Evolutionary conservation across 2,329 filamentous ascomycete genomes (phyloP).

Genomic region (Aspergillus costaricaensis): DNA sequence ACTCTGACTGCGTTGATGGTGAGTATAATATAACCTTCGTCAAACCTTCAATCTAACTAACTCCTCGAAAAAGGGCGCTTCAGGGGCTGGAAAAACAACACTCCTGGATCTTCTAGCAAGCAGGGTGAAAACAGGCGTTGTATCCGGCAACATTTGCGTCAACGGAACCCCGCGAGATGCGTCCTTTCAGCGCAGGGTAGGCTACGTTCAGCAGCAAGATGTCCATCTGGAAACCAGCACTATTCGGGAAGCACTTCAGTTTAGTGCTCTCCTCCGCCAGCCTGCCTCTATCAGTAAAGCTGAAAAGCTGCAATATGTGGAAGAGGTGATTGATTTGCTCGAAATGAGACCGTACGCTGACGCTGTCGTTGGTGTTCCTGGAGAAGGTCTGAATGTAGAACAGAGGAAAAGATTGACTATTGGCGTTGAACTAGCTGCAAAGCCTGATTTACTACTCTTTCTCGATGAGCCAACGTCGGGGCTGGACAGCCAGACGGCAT

Average conservation of each 20-base stretch:
- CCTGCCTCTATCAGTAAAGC: conserved; percentile 66
- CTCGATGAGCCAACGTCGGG: conserved; percentile 88
- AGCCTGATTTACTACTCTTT: conserved; percentile 82
- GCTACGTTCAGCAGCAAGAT: conserved; percentile 80
- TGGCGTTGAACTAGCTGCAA: conserved; percentile 88
- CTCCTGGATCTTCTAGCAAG: conserved; percentile 82
- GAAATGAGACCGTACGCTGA: conserved; percentile 89
- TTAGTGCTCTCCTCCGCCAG: conserved; percentile 82
- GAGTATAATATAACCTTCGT: background rate
- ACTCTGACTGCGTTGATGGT: conserved; percentile 57
- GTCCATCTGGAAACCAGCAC: conserved; percentile 81
- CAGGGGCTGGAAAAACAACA: conserved; percentile 85
- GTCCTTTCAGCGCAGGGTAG: conserved; percentile 39
- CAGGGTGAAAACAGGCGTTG: conserved; percentile 81
- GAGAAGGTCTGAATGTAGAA: conserved; percentile 68
- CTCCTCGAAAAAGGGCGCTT: background rate
- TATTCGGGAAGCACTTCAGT: conserved; percentile 81
- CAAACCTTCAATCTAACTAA: background rate
- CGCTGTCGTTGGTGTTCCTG: conserved; percentile 82
- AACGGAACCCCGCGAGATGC: conserved; percentile 68
- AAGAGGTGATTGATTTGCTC: conserved; percentile 82
- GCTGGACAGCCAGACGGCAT: conserved; percentile 86
- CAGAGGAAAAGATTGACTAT: conserved; percentile 78
- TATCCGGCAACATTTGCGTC: conserved; percentile 80
- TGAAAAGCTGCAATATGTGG: conserved; percentile 83